phyloP scores from a whole-genome alignment of 2,329 filamentous ascomycete genomes.

The Penicillium polonicum region DNA sequence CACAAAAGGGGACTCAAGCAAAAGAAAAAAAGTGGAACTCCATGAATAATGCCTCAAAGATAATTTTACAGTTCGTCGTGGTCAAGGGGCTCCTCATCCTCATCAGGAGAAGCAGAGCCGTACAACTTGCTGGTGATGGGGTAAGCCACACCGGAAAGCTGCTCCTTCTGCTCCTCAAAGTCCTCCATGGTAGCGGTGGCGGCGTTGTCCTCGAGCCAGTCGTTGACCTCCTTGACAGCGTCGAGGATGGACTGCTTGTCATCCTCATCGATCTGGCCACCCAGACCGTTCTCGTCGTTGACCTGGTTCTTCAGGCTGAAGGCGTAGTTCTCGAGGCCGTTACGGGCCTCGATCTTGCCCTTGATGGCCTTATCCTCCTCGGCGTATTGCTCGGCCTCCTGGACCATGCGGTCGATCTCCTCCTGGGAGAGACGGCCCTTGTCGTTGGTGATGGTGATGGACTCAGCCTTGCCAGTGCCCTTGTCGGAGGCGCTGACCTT shows the following conservation, averaged over 20 bases:
- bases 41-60: constrained; percentile 36
- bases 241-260: constrained; percentile 97
- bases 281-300: constrained; percentile 93
- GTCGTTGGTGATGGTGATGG: constrained; percentile 99
- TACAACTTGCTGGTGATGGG: constrained; percentile 99
- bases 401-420: constrained; percentile 99
- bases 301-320: constrained; percentile 99
- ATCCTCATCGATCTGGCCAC: constrained; percentile 96
- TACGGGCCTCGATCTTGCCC: constrained; percentile 94
- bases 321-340: constrained; percentile 97
- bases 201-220: constrained; percentile 96
- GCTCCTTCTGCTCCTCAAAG: constrained; percentile 99
- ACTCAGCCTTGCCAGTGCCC: constrained; percentile 95
- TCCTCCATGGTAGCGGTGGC: constrained; percentile 83
- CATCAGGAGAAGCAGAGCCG: constrained; percentile 61
- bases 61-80: constrained; percentile 76
- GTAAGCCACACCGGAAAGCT: constrained; percentile 93
- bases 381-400: constrained; percentile 96
- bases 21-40: constrained; percentile 33
- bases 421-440: constrained; percentile 95
- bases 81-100: constrained; percentile 66
- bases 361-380: constrained; percentile 99
- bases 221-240: constrained; percentile 92
- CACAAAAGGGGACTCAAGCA: constrained; percentile 25
- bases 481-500: constrained; percentile 96